These are phyloP conservation scores for Saturnispora diversa DNA, from an alignment of 805 yeast species.

Conservation along the genomic window DNA sequence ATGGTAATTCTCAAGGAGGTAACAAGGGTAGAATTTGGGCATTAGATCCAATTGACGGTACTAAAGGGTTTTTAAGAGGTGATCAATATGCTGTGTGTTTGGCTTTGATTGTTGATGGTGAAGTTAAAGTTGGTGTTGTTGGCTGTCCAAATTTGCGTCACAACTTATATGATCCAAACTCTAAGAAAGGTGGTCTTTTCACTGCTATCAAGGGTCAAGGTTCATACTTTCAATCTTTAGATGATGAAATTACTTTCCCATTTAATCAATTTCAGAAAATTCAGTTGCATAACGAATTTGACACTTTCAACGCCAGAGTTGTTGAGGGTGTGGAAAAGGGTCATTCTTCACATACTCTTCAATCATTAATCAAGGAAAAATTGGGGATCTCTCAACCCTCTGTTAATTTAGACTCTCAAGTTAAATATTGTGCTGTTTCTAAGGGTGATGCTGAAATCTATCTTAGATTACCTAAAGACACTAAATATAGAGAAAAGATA, in stretches of 20 bases:
- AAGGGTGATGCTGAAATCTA: slow-evolving; percentile 91
- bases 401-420: slow-evolving; percentile 89
- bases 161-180: slow-evolving; percentile 31
- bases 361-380: slow-evolving; percentile 57
- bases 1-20: slow-evolving; percentile 79
- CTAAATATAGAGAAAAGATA: slow-evolving; percentile 79
- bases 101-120: slow-evolving; percentile 79
- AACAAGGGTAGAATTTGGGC: slow-evolving; percentile 86
- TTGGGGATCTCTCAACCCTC: slow-evolving; percentile 52
- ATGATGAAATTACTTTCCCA: slow-evolving; percentile 32
- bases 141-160: slow-evolving; percentile 90
- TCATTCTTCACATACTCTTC: slow-evolving; percentile 88
- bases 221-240: slow-evolving; percentile 45
- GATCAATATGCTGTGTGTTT: slow-evolving; percentile 96
- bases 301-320: slow-evolving; percentile 49
- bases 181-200: slow-evolving; percentile 62
- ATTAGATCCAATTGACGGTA: slow-evolving; percentile 96
- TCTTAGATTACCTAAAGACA: slow-evolving; percentile 73
- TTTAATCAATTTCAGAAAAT: slow-evolving; percentile 32
- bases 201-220: slow-evolving; percentile 65
- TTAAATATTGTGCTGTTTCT: slow-evolving; percentile 85
- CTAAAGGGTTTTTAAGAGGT: slow-evolving; percentile 91
- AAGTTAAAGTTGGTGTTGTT: slow-evolving; percentile 81
- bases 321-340: slow-evolving; percentile 94
- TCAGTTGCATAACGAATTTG: slow-evolving; percentile 41